These are phyloP conservation scores for Westerdykella sp. DNA, from an alignment of 2,329 filamentous ascomycete species.

Conservation along the genomic window DNA sequence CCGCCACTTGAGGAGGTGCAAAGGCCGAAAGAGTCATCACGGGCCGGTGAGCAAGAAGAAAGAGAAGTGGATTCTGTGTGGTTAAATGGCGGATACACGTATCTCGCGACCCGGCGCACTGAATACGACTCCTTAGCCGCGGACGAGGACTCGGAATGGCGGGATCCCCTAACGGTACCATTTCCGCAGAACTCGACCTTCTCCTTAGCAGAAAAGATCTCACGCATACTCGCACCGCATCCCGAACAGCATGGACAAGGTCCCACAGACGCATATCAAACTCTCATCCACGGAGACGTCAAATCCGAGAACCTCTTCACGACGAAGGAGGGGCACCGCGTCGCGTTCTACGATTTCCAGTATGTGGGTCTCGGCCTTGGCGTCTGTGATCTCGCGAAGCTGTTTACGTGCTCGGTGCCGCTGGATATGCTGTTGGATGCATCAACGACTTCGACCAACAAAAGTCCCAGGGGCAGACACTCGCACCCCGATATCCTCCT, in stretches of 20 bases:
- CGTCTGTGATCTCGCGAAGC: conserved; percentile 60
- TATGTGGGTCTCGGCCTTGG: conserved; percentile 60
- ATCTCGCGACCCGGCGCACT: conserved; percentile 55
- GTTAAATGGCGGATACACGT: conserved; percentile 64
- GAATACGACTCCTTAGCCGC: conserved; percentile 49
- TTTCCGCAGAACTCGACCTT: conserved; percentile 27
- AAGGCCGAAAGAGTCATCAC: conserved; percentile 1
- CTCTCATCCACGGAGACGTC: conserved; percentile 62
- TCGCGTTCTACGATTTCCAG: conserved; percentile 65
- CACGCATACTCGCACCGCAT: conserved; percentile 45
- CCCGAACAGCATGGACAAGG: conserved; percentile 17
- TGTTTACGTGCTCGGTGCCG: conserved; percentile 62
- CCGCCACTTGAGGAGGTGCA: conserved; percentile 52
- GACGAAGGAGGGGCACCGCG: conserved; percentile 42
- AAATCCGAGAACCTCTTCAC: conserved; percentile 65
- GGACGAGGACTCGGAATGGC: conserved; percentile 53
- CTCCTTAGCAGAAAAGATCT: conserved; percentile 48
- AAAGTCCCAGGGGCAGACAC: background rate
- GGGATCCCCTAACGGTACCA: conserved; percentile 41
- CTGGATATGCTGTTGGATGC: conserved; percentile 44
- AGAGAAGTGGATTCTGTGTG: conserved; percentile 38
- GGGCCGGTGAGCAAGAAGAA: conserved; percentile 20
- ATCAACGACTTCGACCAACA: conserved; percentile 21
- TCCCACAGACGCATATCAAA: conserved; percentile 41
- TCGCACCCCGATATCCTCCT: conserved; percentile 26